Percentiles rank a stretch among this genome's conserved stretches.
Conservation (phyloP, 805 yeast genomes). For the Brettanomyces naardenensis region DNA sequence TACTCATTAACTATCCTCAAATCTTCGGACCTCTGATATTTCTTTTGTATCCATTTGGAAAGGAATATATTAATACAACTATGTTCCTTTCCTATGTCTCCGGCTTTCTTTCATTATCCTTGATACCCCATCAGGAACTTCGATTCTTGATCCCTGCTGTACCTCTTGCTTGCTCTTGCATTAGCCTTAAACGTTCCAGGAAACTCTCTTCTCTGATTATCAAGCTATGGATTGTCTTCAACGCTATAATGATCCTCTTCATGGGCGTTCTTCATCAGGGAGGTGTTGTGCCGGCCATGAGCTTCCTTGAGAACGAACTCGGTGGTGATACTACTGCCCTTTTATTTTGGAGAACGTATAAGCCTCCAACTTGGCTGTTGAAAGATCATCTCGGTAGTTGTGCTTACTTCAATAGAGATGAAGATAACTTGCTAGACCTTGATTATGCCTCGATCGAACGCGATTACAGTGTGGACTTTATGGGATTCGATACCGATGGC, state of each 20-base stretch:
- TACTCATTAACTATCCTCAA: slow-evolving; percentile 69
- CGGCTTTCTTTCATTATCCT: slow-evolving; percentile 54
- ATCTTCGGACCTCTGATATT: slow-evolving; percentile 69
- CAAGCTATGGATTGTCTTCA: slow-evolving; percentile 56
- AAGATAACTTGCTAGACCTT: slow-evolving; percentile 15
- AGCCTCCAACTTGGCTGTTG: slow-evolving; percentile 83
- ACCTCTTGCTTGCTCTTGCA: slow-evolving; percentile 38
- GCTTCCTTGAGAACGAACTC: slow-evolving; percentile 23
- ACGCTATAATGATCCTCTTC: slow-evolving; percentile 45
- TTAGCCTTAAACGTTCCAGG: not conserved
- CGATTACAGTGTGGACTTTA: slow-evolving; percentile 31
- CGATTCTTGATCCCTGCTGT: slow-evolving; percentile 74
- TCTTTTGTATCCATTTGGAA: slow-evolving; percentile 34
- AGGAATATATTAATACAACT: slow-evolving; percentile 36
- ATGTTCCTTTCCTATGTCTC: slow-evolving; percentile 56
- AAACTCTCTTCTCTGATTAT: slow-evolving; percentile 19
- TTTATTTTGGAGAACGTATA: slow-evolving; percentile 91
- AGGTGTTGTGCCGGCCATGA: slow-evolving; percentile 70
- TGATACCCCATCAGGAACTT: slow-evolving; percentile 89
- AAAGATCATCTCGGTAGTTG: not conserved
- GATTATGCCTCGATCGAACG: slow-evolving; percentile 3
- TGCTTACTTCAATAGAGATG: slow-evolving; percentile 13
- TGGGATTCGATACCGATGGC: slow-evolving; percentile 33
- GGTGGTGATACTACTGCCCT: slow-evolving; percentile 29
- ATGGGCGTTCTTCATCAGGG: slow-evolving; percentile 88